A percentile compares a stretch with the other conserved stretches of the same genome.
Conservation (phyloP, 352 stramenopile species). For the Phytophthora macrochlamydospora region DNA sequence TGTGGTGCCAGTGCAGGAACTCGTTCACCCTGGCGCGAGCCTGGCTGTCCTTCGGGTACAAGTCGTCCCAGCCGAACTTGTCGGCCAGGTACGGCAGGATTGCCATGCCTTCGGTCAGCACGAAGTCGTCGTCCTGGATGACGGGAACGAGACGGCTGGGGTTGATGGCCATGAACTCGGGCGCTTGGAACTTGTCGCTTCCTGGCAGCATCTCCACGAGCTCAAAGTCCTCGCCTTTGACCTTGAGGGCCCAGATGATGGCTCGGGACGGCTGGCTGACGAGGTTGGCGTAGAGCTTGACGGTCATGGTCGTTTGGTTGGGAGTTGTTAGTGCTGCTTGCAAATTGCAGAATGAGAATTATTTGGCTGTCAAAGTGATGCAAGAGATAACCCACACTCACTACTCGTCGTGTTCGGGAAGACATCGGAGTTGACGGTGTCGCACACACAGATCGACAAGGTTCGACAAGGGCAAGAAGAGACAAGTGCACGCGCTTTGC, state of each 20-base stretch:
- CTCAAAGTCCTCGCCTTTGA: slow-evolving; percentile 49
- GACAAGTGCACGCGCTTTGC: slow-evolving; percentile 11
- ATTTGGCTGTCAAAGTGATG: not conserved
- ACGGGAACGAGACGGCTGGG: slow-evolving; percentile 47
- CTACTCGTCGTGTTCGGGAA: not conserved
- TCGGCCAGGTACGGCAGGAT: slow-evolving; percentile 50
- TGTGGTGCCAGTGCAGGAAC: slow-evolving; percentile 61
- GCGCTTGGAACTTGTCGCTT: slow-evolving; percentile 40
- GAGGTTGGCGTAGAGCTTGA: slow-evolving; percentile 69
- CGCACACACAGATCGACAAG: not conserved
- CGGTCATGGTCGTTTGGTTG: slow-evolving; percentile 22
- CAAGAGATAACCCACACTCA: slow-evolving; percentile 1
- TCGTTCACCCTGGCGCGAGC: slow-evolving; percentile 51
- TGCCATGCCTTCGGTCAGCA: slow-evolving; percentile 38
- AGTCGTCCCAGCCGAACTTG: slow-evolving; percentile 49
- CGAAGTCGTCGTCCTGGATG: slow-evolving; percentile 41
- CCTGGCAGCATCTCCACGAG: slow-evolving; percentile 38
- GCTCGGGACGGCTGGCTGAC: slow-evolving; percentile 57
- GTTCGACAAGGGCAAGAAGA: not conserved
- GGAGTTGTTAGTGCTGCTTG: not conserved
- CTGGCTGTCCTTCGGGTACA: slow-evolving; percentile 46
- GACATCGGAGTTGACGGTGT: not conserved
- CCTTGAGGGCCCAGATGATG: slow-evolving; percentile 51
- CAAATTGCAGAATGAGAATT: slow-evolving; percentile 26
- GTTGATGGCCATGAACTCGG: slow-evolving; percentile 60